A percentile compares a stretch with the other conserved stretches of the same genome.
These are phyloP conservation scores for Starmerella khaoyaiensis DNA, from an alignment of 805 yeast species.

Conservation along the genomic window DNA sequence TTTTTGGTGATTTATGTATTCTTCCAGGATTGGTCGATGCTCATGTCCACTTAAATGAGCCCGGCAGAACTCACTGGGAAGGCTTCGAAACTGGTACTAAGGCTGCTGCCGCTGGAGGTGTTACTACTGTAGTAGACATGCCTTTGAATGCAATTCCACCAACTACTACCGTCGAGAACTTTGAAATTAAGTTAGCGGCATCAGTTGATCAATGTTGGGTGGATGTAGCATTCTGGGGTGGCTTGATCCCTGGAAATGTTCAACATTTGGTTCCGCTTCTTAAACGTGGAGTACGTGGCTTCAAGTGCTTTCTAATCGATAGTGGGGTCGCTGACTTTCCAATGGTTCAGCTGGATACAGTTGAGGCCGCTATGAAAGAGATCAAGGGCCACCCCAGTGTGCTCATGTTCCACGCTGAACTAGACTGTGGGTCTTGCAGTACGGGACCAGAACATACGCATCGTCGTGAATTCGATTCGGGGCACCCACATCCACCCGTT, in stretches of 20 bases:
- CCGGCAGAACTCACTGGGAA: constrained; percentile 97
- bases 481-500: constrained; percentile 10
- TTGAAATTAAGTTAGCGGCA: constrained; percentile 60
- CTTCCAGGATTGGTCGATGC: constrained; percentile 90
- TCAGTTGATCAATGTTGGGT: constrained; percentile 79
- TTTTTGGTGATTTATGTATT: constrained; percentile 53
- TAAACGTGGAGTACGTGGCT: constrained; percentile 80
- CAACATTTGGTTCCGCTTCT: constrained; percentile 61
- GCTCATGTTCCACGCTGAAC: constrained; percentile 89
- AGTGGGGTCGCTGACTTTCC: constrained; percentile 95
- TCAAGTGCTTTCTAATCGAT: constrained; percentile 83
- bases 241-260: constrained; percentile 68
- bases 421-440: constrained; percentile 33
- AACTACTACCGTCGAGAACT: constrained; percentile 71
- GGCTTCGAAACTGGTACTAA: constrained; percentile 92
- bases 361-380: constrained; percentile 48
- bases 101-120: constrained; percentile 93
- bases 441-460: neutral
- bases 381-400: constrained; percentile 54
- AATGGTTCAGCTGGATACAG: constrained; percentile 50
- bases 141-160: constrained; percentile 95
- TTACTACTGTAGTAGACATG: constrained; percentile 91
- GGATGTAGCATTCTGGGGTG: constrained; percentile 96
- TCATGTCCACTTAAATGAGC: constrained; percentile 90
- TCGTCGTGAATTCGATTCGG: neutral